Percentiles rank a stretch among this genome's conserved stretches.
phyloP scores from a whole-genome alignment of 164 flowering plant genomes.

The Piper betle region DNA sequence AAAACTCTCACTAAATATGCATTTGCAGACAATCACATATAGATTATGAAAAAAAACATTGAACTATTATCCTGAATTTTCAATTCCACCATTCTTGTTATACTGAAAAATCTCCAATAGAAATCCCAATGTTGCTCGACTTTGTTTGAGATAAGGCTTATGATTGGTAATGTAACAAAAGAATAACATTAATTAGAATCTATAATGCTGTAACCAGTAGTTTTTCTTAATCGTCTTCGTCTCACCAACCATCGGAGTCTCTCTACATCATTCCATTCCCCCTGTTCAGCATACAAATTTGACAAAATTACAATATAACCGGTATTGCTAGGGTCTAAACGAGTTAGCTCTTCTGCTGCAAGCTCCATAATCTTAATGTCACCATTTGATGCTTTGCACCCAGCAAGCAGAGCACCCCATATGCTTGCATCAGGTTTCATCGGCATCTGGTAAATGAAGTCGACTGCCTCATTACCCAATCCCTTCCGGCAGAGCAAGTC shows the following conservation, averaged over 20 bases:
- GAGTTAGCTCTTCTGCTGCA: constrained; percentile 24
- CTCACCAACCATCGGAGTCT: constrained; percentile 28
- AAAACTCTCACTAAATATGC: too few species aligned
- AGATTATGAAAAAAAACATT: too few species aligned
- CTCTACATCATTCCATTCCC: constrained; percentile 41
- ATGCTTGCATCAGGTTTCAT: constrained; percentile 39
- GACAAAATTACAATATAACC: constrained; percentile 33
- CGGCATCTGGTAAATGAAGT: constrained; percentile 39
- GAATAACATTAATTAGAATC: constrained; percentile 4
- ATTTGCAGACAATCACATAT: too few species aligned
- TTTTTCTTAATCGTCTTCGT: constrained; percentile 27
- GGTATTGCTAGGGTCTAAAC: constrained; percentile 31
- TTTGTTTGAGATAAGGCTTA: too few species aligned
- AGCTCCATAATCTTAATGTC: constrained; percentile 30
- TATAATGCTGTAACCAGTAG: constrained; percentile 30
- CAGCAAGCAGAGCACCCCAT: constrained; percentile 51
- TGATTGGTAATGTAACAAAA: too few species aligned
- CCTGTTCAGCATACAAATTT: constrained; percentile 38
- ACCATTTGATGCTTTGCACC: constrained; percentile 25
- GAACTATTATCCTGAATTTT: too few species aligned
- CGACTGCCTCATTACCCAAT: constrained; percentile 30
- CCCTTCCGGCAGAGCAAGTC: constrained; percentile 51
- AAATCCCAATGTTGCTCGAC: too few species aligned
- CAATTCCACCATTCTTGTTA: too few species aligned
- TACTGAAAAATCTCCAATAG: too few species aligned